phyloP scores from a whole-genome alignment of 495 filamentous ascomycete species.

The Penicillium soppii region DNA sequence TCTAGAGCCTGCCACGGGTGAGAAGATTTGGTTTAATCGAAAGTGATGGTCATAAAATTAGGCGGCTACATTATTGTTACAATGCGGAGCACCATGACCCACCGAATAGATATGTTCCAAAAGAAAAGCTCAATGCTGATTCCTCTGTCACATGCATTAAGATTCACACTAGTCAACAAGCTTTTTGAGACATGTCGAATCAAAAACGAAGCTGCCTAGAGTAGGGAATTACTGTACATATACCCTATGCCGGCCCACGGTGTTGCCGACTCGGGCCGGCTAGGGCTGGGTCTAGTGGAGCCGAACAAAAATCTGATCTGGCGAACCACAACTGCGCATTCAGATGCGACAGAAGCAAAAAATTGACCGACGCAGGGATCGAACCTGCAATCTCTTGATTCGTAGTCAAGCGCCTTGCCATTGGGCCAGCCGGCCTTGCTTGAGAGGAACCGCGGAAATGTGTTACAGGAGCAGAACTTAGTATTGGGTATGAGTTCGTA shows the following conservation, averaged over 20 bases:
- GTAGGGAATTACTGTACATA: too few species aligned
- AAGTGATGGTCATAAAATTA: not conserved
- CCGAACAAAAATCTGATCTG: slow-evolving; percentile 2
- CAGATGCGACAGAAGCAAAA: not conserved
- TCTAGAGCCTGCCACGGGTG: slow-evolving; percentile 2
- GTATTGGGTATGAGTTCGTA: not conserved
- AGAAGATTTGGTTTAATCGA: slow-evolving; percentile 6
- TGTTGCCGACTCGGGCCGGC: not conserved
- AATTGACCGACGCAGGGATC: slow-evolving; percentile 40
- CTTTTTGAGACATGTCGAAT: too few species aligned
- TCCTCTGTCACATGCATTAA: too few species aligned
- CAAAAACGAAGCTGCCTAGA: too few species aligned
- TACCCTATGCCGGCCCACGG: too few species aligned
- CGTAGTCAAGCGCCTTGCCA: slow-evolving; percentile 73
- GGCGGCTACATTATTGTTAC: not conserved
- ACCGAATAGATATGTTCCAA: too few species aligned
- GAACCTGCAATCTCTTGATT: slow-evolving; percentile 60
- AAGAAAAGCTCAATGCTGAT: too few species aligned
- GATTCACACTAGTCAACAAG: too few species aligned
- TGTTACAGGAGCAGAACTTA: too few species aligned
- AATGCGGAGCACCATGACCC: too few species aligned
- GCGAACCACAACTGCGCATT: not conserved
- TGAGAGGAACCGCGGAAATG: too few species aligned
- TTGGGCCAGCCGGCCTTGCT: slow-evolving; percentile 60
- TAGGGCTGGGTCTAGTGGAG: not conserved